Evolutionary conservation across 805 yeast genomes (phyloP), one percentile per base, ranked within the genome.

Genomic region (Saccharomyces eubayanus): DNA sequence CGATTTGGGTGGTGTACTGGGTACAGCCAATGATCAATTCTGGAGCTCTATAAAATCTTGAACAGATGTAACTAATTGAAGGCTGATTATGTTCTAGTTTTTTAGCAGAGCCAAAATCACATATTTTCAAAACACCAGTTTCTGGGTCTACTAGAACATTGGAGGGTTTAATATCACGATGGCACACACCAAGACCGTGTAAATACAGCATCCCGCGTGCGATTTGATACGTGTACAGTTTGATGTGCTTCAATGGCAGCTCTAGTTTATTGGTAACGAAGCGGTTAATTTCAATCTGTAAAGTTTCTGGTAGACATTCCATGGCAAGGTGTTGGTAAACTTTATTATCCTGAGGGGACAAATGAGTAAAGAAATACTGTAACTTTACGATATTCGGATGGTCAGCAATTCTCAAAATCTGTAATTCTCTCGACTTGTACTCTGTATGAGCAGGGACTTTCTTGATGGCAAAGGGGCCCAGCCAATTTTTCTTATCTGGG

Each of bases 11-110:
- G 3, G 95, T 82, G 69, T 94, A 94, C 41, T 84, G 79, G 55
- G 91, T 82, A 62, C 90, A 86, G 1, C 99, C 99, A 53, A 94
- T 83, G 65, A 94, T 87, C 56, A 94, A 78, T 70, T 94, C 99
- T 0, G 99, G 99, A 0, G 98, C 96, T 59, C 69, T 65, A 48
- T 61, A 61, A 36, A 90, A 94, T 63, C 99, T 82, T 27, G 97
- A 89, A 71, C 97, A 96, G 55, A 94, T 94, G 68, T 94, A 94
- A 51, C 96, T 86, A 58, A 91, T 96, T 1, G 95, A 85, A n/a
- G 94, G 88, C 67, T 87, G 91, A 58, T 82, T 80, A 50, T 81
- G 81, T 66, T 86, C 92, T 58, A 87, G 75, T 67, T 83, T 82
- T 68, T 87, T 87, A 5, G 96, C 95, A 46, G 88, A 81, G 24